Base-by-base conservation (phyloP, 2,329 filamentous ascomycete species). In the Ramichloridium luteum region DNA sequence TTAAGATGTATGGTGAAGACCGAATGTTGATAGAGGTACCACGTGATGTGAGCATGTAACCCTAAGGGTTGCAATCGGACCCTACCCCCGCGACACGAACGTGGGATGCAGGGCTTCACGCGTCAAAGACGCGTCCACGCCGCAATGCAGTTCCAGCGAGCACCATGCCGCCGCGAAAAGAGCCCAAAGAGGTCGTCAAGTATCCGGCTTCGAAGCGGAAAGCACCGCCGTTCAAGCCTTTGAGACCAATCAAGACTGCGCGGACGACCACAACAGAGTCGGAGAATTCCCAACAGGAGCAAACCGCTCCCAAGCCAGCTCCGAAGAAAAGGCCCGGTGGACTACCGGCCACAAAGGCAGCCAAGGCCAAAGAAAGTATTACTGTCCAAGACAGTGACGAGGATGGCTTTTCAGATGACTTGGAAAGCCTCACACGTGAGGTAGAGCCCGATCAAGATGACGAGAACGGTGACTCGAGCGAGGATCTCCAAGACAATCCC, bases 231-330 rank as follows among this genome's bases (percentile, higher is more conserved):
- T 54, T 51, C 47, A 54, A 52, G 29, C 51, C 51, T 8, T 40
- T 51, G 14, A 41, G 46, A 30, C 50, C 50, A 6, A 44, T 39
- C 5, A 45, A 48, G 27, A 33, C 45, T 4, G 35, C 46, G 13
- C 44, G 44, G 16, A 39, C 39, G 6, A 18, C 71, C 59, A 33
- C 83, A 63, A 53, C 80, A 18, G 45, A 45, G 25, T 45, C 46
- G 9, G 40, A 46, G 20, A 39, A 35, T 25, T 43, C 39, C 3
- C 26, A 28, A 25, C 36, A 30, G 12, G 13, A 39, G 12, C 6
- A 16, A 29, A 29, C 11, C 13, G 12, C 25, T 9, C 2, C 20
- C 10, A 41, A 32, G 17, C 13, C 38, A 15, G 23, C 37, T 16
- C 15, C 30, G 16, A 16, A 27, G 9, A 40, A 35, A 22, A n/a